Conservation (phyloP, 2,329 filamentous ascomycete genomes). For the Zymoseptoria brevis region DNA sequence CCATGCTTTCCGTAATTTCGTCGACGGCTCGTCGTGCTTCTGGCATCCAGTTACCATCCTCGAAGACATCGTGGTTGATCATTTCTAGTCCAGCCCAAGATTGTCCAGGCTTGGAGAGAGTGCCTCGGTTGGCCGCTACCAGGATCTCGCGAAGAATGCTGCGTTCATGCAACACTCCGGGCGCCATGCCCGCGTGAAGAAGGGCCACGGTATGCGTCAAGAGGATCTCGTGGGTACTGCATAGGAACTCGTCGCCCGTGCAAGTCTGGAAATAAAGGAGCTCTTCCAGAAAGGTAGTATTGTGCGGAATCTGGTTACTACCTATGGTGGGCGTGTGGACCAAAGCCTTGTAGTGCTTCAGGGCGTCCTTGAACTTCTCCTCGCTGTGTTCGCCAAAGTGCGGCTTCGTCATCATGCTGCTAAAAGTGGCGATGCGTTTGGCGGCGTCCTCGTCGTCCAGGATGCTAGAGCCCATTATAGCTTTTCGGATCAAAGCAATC, state of each 20-base stretch:
- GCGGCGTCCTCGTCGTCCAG: background rate
- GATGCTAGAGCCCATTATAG: background rate
- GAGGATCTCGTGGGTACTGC: background rate
- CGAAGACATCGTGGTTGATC: background rate
- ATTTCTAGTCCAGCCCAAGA: background rate
- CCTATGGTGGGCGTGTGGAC: background rate
- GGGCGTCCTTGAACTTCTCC: background rate
- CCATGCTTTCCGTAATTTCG: background rate
- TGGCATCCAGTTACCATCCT: background rate
- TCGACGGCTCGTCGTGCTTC: background rate
- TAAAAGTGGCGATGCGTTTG: background rate
- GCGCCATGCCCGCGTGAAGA: background rate
- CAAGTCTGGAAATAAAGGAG: background rate
- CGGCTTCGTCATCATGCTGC: background rate
- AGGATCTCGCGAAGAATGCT: background rate
- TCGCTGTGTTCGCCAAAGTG: background rate
- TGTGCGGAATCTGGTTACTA: background rate
- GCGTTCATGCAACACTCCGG: background rate
- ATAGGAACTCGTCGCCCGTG: background rate
- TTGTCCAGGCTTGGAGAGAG: background rate
- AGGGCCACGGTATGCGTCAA: background rate
- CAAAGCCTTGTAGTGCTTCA: background rate
- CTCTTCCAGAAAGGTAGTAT: background rate
- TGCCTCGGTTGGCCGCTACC: background rate
- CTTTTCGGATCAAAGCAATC: background rate